Evolutionary conservation across 345 rosid species (phyloP).

Genomic region (Mercurialis annua): DNA sequence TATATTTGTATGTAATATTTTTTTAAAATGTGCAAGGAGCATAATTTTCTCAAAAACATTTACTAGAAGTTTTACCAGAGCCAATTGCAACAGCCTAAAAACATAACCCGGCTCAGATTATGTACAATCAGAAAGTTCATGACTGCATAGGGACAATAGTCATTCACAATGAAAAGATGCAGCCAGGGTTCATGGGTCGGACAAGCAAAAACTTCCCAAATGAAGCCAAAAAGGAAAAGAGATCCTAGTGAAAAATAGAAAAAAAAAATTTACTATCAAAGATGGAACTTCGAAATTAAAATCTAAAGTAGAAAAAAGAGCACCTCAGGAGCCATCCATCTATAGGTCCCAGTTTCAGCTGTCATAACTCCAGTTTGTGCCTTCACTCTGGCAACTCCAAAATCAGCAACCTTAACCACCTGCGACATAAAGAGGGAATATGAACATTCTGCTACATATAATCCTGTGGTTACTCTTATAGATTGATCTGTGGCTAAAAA

Average conservation of each 20-base stretch:
- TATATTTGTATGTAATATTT: too few species aligned
- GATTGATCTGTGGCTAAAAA: too few species aligned
- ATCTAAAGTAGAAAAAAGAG: neutral
- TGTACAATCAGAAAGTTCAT: neutral
- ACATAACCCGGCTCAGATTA: neutral
- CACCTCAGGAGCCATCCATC: conserved; percentile 99
- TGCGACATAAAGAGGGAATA: conserved; percentile 23
- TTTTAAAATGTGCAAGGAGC: too few species aligned
- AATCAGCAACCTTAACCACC: conserved; percentile 98
- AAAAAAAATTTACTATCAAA: neutral
- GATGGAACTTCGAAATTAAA: neutral
- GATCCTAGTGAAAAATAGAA: neutral
- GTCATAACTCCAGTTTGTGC: conserved; percentile 97
- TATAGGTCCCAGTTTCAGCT: conserved; percentile 98
- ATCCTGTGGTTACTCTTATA: too few species aligned
- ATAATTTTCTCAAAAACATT: too few species aligned
- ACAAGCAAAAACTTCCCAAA: neutral
- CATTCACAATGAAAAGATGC: neutral
- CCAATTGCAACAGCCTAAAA: neutral
- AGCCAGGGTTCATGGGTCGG: neutral
- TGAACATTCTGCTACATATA: neutral
- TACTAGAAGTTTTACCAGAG: neutral
- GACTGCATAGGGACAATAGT: neutral
- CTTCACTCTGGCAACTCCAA: conserved; percentile 96
- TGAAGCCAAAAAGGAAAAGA: neutral